Evolutionary conservation across 495 filamentous ascomycete genomes (phyloP), one percentile per base, ranked within the genome.

Genomic region (Penicillium samsonianum): DNA sequence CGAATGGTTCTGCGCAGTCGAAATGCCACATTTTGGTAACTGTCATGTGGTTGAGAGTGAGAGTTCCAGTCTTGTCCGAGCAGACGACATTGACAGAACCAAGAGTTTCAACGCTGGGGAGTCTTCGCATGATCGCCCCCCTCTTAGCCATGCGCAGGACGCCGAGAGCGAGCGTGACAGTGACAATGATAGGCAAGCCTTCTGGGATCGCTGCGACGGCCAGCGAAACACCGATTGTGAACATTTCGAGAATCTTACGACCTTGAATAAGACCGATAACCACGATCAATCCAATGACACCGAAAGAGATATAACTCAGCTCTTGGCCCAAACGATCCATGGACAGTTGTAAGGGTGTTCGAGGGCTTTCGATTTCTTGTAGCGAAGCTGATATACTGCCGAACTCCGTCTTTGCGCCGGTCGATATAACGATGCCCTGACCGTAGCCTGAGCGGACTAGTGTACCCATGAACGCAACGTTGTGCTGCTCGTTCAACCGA

Each of bases 381-480:
- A 99, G 81, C 45, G 90, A 95, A 5, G 89, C 86, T 4, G 92
- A 94, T 57, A 99, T 98, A 26, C 89, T 89, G n/a, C 94, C 94
- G 70, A 99, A 99, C 69, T 97, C 90, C 0, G 94, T 99, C 55
- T 89, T 85, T 22, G 87, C 86, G 47, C 94, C 94, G 1, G 94
- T 98, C 4, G 91, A 90, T 69, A 96, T 92, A 10, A 99, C 94
- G 53, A 99, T 85, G 33, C 94, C 94, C 67, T 95, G 91, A 1
- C 94, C 94, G 62, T 99, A 87, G n/a, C 94, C 94, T 9, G 90
- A 95, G 45, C 92, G 91, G 6, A 99, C 95, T 54, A 99, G 73
- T 6, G 94, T 99, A 5, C 94, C 94, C 95, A 98, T 98, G 69
- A 96, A 98, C 6, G 93, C 94, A 67, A 99, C 92, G 63, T 96